Conservation (phyloP, 495 filamentous ascomycete genomes). For the Recurvomyces mirabilis region DNA sequence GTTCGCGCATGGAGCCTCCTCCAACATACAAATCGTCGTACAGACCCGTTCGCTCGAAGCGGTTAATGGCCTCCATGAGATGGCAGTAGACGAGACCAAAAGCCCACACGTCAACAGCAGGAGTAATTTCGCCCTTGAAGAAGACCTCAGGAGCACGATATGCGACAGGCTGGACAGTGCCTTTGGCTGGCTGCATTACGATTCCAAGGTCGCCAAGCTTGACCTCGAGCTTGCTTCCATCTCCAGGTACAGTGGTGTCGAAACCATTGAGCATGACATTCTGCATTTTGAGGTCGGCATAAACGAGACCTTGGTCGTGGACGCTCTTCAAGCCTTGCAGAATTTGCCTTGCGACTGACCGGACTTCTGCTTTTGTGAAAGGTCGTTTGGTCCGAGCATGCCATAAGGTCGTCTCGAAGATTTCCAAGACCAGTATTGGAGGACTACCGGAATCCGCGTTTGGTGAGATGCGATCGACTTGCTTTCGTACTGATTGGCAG, state of each 20-base stretch:
- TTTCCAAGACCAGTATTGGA: conserved; percentile 14
- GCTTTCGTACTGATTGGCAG: conserved; percentile 2
- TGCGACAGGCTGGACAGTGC: conserved; percentile 13
- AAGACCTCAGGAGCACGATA: conserved; percentile 16
- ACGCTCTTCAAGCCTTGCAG: conserved; percentile 7
- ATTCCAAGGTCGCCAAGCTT: conserved; percentile 17
- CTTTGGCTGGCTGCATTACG: conserved; percentile 9
- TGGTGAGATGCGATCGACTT: conserved; percentile 13
- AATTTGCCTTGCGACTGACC: not conserved
- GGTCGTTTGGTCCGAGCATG: conserved; percentile 10
- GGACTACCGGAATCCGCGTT: not conserved
- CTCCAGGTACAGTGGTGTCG: not conserved
- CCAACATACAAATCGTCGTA: conserved; percentile 14
- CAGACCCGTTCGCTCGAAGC: conserved; percentile 7
- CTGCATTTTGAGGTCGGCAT: conserved; percentile 18
- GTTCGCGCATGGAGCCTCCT: not conserved
- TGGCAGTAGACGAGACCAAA: conserved; percentile 14
- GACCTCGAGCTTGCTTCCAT: not conserved
- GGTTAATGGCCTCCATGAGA: conserved; percentile 8
- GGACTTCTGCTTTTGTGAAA: conserved; percentile 9
- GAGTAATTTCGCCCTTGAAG: conserved; percentile 12
- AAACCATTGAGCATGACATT: conserved; percentile 17
- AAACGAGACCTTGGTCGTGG: conserved; percentile 11
- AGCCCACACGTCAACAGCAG: conserved; percentile 14
- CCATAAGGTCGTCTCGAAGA: conserved; percentile 11